Conservation (phyloP, 306 rosid species). For the Elaeagnus macrophylla region DNA sequence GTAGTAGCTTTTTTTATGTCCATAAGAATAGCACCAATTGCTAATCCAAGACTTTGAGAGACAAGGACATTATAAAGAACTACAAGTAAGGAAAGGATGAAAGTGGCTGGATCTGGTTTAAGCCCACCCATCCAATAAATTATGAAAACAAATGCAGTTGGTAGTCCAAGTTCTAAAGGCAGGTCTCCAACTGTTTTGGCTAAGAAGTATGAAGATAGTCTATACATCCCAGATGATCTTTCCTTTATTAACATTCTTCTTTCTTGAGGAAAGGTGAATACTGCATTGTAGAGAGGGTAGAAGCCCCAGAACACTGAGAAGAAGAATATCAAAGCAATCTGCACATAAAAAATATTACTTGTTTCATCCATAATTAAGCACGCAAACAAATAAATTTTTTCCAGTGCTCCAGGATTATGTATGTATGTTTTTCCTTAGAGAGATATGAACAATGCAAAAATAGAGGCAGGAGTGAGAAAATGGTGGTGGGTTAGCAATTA, state of each 20-base stretch:
- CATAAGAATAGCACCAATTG: constrained; percentile 92
- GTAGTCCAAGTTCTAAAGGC: constrained; percentile 89
- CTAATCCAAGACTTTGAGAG: constrained; percentile 88
- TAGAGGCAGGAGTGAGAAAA: too few relatives aligned
- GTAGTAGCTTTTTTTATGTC: constrained; percentile 92
- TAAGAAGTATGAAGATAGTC: constrained; percentile 80
- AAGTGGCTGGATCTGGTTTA: constrained; percentile 60
- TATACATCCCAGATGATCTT: constrained; percentile 85
- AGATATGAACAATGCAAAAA: too few relatives aligned
- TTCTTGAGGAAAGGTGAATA: constrained; percentile 95
- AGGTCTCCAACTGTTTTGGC: constrained; percentile 89
- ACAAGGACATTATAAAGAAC: constrained; percentile 93
- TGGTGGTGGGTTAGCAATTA: too few relatives aligned
- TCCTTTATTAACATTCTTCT: constrained; percentile 85
- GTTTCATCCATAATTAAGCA: constrained; percentile 3
- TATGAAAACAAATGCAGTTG: constrained; percentile 82
- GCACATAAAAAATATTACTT: constrained; percentile 27
- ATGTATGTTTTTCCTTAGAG: too few relatives aligned
- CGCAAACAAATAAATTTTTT: too few relatives aligned
- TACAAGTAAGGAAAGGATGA: constrained; percentile 70
- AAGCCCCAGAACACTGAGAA: constrained; percentile 99
- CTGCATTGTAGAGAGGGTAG: constrained; percentile 96
- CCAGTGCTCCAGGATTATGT: too few relatives aligned
- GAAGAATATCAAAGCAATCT: constrained; percentile 88
- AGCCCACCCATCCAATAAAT: constrained; percentile 99